Evolutionary conservation across 1,139 yeast species (phyloP), one percentile per base, ranked within the genome.

Genomic region (Diutina ranongensis): DNA sequence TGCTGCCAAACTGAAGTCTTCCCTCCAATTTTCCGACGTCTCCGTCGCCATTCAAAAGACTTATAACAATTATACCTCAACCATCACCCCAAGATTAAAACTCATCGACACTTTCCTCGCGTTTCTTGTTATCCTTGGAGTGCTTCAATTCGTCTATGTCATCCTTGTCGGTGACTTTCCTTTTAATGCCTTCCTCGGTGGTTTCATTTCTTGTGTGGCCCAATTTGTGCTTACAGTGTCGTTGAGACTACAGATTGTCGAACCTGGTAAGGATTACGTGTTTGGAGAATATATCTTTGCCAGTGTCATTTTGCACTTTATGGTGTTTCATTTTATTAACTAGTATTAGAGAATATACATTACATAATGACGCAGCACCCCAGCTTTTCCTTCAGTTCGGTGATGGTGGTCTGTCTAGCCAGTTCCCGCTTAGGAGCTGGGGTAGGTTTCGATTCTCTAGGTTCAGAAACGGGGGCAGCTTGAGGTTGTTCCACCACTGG

Each of bases 111-210:
- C 73, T 10, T 92, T 89, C 59, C 71, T 92, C 59, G 76, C 62
- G 22, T 88, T 86, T 54, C 65, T 92, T 49, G 89, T 92, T 13
- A 62, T 68, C 0, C 68, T 87, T 50, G 98, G 96, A 0, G 66
- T 76, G 2, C 63, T 85, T 44, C 97, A 92, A 64, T 86, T 88
- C 59, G 64, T 72, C 4, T 88, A 88, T 60, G 86, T 85, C 50
- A 53, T 83, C 35, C 52, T 88, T 15, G 78, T 88, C 46, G 95
- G 97, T 28, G 86, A 79, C 55, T 94, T 83, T 72, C 99, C 99
- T 19, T 92, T 94, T 74, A 92, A 92, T 64, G 97, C 97, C 31
- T 92, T 92, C 59, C 72, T 92, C 50, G 94, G 95, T 25, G 98
- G 98, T 1, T 92, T 92, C 59, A 77, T 84, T 49, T 71, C 88